Evolutionary conservation across 2,329 filamentous ascomycete species (phyloP).

Genomic region (Paecilomyces fulvus): DNA sequence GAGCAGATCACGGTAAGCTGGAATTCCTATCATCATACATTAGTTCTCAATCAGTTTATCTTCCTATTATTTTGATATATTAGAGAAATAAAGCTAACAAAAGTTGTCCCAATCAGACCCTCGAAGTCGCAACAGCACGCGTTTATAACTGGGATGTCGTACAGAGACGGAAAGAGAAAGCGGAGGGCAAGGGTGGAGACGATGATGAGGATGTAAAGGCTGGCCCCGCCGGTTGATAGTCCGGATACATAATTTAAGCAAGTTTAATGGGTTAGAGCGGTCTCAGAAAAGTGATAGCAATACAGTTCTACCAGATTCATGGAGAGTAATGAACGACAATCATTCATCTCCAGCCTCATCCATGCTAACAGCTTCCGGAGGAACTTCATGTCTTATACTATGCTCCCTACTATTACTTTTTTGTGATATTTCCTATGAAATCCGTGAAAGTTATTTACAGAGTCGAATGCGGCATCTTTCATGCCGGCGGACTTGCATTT

Average conservation of each 20-base stretch:
- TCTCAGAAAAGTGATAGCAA: background rate
- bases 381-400: too few species aligned
- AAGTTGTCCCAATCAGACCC: constrained; percentile 51
- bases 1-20: constrained; percentile 85
- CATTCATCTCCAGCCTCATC: too few species aligned
- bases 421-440: background rate
- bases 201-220: constrained; percentile 37
- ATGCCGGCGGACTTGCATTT: background rate
- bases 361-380: too few species aligned
- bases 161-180: constrained; percentile 85
- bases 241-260: background rate
- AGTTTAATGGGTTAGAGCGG: background rate
- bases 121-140: constrained; percentile 90
- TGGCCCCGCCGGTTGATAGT: background rate
- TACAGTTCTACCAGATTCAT: background rate
- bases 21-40: background rate
- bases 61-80: constrained; percentile 6
- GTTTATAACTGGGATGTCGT: constrained; percentile 99
- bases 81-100: background rate
- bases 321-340: too few species aligned
- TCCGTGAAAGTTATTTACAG: background rate
- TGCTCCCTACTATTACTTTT: background rate
- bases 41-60: background rate
- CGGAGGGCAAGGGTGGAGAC: constrained; percentile 37
- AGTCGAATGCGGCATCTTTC: background rate